These are phyloP conservation scores for Colletotrichum eleusines DNA, from an alignment of 2,329 filamentous ascomycete species.

Conservation along the genomic window DNA sequence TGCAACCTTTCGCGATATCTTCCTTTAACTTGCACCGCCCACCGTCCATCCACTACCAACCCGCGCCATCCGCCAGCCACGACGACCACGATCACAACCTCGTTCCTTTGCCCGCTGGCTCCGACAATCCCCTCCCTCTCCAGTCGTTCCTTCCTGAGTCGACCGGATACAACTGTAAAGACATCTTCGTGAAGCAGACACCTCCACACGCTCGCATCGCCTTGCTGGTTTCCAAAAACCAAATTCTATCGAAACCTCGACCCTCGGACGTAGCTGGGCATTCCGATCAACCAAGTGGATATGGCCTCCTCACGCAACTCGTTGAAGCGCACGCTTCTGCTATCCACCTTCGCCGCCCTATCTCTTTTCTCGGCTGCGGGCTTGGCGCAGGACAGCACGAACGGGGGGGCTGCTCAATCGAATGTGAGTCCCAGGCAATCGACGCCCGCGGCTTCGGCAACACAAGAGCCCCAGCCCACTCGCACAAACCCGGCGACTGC, in stretches of 20 bases:
- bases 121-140: not conserved
- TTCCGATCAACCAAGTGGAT: constrained; percentile 7
- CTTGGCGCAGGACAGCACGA: constrained; percentile 50
- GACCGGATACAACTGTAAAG: not conserved
- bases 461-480: constrained; percentile 38
- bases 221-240: not conserved
- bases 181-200: not conserved
- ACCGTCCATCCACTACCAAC: not conserved
- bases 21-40: constrained; percentile 19
- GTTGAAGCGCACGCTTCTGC: constrained; percentile 67
- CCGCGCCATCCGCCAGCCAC: constrained; percentile 30
- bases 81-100: constrained; percentile 18
- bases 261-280: not conserved
- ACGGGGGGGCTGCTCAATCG: constrained; percentile 21
- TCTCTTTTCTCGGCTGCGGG: constrained; percentile 49
- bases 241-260: constrained; percentile 10
- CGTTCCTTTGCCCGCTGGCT: constrained; percentile 6
- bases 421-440: not conserved
- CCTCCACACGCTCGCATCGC: not conserved
- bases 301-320: constrained; percentile 37
- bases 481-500: constrained; percentile 36
- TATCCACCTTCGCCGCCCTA: constrained; percentile 79
- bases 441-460: constrained; percentile 31
- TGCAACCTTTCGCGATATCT: constrained; percentile 33
- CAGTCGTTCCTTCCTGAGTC: constrained; percentile 3